Base-by-base conservation (phyloP, 179 eudicot species). In the Camellia oleifera region DNA sequence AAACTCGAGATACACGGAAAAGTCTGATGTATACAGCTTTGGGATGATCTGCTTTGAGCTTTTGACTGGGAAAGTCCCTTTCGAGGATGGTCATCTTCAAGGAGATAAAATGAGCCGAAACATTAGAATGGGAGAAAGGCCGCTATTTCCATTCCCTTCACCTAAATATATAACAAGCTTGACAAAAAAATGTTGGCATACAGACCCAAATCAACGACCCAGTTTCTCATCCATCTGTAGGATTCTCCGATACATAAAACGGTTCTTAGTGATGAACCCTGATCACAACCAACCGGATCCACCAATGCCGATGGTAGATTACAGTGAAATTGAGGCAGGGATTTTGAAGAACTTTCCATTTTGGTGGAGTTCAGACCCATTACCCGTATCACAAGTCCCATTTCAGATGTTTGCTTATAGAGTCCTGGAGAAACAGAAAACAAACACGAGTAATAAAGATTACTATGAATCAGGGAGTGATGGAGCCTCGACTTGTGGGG, bases 41-140 rank as follows among this genome's bases (percentile, higher is more conserved):
- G 94, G 90, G 61, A 94, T 94, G 97, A 86, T 92, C 20, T 89
- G 97, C 78, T 93, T 94, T 78, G 92, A 94, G 83, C 86, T 94
- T 84, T 74, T 94, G 77, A 91, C 92, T 0, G 94, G 94, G 53
- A 94, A 94, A 86, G 89, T 91, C 56, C 97, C 95, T 23, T 94
- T 91, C 12, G 97, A 92, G 69, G 98, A 92, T 69, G 52, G 91
- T 46, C 98, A 92, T 87, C 91, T 94, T 23, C 97, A 91, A 82
- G 98, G 94, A 83, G 95, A 93, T 48, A 91, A 91, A 78, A 90
- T 91, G 95, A 88, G 88, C 52, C 80, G 93, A 84, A 94, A 93
- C 78, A 89, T 94, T 4, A 82, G 88, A 78, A 88, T 92, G 1
- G 97, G 98, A 15, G 95, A 88, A 82, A 85, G 98, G 74, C 97